Evolutionary conservation across 2,329 filamentous ascomycete species (phyloP), one percentile per base, ranked within the genome.

Genomic region (Blastomyces gilchristii): DNA sequence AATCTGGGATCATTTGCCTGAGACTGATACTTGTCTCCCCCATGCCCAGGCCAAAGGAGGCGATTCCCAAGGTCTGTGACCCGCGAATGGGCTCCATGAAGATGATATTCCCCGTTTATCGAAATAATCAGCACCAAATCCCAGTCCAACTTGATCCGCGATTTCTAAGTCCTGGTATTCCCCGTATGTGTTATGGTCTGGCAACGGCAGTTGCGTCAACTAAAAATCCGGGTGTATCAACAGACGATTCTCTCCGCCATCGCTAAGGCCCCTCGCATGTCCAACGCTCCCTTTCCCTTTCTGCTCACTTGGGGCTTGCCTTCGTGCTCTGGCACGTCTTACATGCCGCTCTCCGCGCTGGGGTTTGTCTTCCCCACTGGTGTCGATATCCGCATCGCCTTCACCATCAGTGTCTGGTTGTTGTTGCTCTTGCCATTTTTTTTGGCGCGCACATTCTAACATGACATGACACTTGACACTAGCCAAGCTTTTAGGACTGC

Each of bases 391-490:
- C 18, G 16, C 28, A 49, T 37, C 28, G 11, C 14, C 28, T 49
- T 39, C 49, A 28, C 5, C 18, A 18, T n/a, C 52, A 47, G 18
- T 52, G 18, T 41, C 58, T n/a, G 31, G 50, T 3, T 41, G 18
- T n/a, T 59, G 52, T 25, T 56, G 43, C 16, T 63, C 58, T 43
- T 67, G 53, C 62, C 64, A 65, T 49, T 66, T 61, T 61, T 76
- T 77, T 56, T 76, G 73, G 25, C 74, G 73, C 69, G 77, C 75
- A 65, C 73, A 76, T 60, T 77, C 74, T 64, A 76, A 73, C 76
- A 77, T 77, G 7, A 77, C 75, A 75, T 78, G 76, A 28, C 75
- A 74, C 60, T 76, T 77, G 47, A 77, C 75, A 64, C 72, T 73
- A 1, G 74, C 77, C 53, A 75, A 66, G 52, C 76, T 77, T 58